phyloP scores from a whole-genome alignment of 495 filamentous ascomycete genomes.

The Penicillium pulvis region DNA sequence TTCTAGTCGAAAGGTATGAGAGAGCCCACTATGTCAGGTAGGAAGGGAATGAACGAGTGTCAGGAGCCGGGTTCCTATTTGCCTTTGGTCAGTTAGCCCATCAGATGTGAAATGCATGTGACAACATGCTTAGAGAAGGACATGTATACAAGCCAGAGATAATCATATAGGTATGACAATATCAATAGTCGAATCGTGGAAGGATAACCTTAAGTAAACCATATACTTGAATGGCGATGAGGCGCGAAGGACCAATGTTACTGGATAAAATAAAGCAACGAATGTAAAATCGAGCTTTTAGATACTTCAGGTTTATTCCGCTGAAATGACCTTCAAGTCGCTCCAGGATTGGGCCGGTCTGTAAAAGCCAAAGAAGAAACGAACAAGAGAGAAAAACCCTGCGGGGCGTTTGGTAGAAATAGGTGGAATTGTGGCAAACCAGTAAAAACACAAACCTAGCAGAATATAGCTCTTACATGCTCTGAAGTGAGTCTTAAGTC shows the following conservation, averaged over 20 bases:
- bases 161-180: neutral
- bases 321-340: neutral
- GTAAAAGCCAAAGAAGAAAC: slow-evolving; percentile 8
- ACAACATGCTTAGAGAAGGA: neutral
- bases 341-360: neutral
- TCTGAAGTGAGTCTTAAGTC: slow-evolving; percentile 9
- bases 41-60: neutral
- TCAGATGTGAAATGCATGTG: neutral
- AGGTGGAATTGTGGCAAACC: slow-evolving; percentile 4
- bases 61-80: neutral
- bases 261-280: neutral
- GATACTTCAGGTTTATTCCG: neutral
- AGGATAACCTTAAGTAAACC: neutral
- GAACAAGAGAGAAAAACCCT: slow-evolving; percentile 1
- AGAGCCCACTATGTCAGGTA: neutral
- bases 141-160: neutral
- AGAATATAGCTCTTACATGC: slow-evolving; percentile 10
- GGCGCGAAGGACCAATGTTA: neutral
- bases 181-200: neutral
- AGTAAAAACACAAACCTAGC: slow-evolving; percentile 1
- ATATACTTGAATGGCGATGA: neutral
- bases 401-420: slow-evolving; percentile 11
- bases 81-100: neutral
- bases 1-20: neutral
- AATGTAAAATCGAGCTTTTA: neutral